Conservation (phyloP, 805 yeast species). For the Wickerhamomyces sydowiorum region DNA sequence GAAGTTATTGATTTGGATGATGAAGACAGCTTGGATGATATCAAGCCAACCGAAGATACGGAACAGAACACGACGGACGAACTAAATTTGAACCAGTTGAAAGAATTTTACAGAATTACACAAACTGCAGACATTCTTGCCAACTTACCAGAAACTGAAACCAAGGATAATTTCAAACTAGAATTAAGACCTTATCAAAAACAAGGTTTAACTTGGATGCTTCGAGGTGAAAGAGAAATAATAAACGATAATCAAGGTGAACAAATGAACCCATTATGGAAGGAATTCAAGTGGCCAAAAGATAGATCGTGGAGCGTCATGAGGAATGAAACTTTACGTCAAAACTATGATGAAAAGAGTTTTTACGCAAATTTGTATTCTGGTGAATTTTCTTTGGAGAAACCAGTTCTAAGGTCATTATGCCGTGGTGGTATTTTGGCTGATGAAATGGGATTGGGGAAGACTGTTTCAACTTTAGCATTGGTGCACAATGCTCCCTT, state of each 20-base stretch:
- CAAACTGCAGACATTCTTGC: constrained; percentile 54
- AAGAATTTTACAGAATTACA: constrained; percentile 67
- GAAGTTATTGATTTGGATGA: constrained; percentile 31
- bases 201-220: constrained; percentile 86
- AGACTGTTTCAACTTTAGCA: constrained; percentile 79
- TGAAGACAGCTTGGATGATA: constrained; percentile 22
- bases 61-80: constrained; percentile 27
- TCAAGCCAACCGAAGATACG: constrained; percentile 6
- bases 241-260: constrained; percentile 37
- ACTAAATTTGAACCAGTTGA: constrained; percentile 65
- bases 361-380: constrained; percentile 77
- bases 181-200: constrained; percentile 71
- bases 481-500: constrained; percentile 60
- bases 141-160: constrained; percentile 56
- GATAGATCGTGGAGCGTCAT: constrained; percentile 34
- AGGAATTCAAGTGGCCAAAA: constrained; percentile 68
- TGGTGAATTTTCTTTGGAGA: constrained; percentile 68
- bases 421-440: constrained; percentile 85
- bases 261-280: constrained; percentile 82
- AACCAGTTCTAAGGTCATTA: constrained; percentile 56
- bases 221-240: constrained; percentile 66
- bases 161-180: constrained; percentile 44
- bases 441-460: constrained; percentile 97
- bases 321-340: constrained; percentile 16
- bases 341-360: constrained; percentile 13